Conservation (phyloP, 164 flowering plant genomes). For the Magnolia officinalis region DNA sequence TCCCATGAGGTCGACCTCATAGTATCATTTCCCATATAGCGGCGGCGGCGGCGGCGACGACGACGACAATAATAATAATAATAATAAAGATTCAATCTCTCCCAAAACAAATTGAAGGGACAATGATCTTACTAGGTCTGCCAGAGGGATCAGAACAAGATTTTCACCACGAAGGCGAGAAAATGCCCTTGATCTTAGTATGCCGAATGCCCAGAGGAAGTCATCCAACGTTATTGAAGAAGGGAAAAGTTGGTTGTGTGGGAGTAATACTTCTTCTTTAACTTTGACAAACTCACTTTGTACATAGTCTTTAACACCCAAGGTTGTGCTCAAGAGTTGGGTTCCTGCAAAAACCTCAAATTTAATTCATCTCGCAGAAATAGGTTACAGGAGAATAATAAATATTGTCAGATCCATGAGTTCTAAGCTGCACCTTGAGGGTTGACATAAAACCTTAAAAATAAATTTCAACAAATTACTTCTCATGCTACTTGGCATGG, state of each 20-base stretch:
- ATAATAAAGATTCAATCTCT: background rate
- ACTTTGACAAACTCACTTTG: constrained; percentile 60
- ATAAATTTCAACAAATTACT: background rate
- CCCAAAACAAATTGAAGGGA: background rate
- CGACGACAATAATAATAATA: too few relatives aligned
- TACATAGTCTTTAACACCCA: constrained; percentile 72
- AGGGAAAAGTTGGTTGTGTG: constrained; percentile 67
- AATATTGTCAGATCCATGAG: background rate
- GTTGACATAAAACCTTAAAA: background rate
- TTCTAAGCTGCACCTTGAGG: background rate
- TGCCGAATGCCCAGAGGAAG: constrained; percentile 94
- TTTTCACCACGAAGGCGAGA: constrained; percentile 84
- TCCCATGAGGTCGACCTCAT: too few relatives aligned
- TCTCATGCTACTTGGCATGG: background rate
- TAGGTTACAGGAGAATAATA: background rate
- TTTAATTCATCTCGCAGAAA: background rate
- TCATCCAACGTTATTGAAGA: constrained; percentile 60
- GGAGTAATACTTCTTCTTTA: constrained; percentile 62
- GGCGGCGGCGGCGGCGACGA: too few relatives aligned
- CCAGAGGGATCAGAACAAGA: constrained; percentile 82
- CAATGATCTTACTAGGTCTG: constrained; percentile 58
- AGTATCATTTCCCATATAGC: too few relatives aligned
- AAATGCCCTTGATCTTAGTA: constrained; percentile 86
- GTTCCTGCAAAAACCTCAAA: constrained; percentile 49
- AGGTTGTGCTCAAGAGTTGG: constrained; percentile 74